Evolutionary conservation across 2,329 filamentous ascomycete genomes (phyloP).

Genomic region (Hypoxylon sp.): DNA sequence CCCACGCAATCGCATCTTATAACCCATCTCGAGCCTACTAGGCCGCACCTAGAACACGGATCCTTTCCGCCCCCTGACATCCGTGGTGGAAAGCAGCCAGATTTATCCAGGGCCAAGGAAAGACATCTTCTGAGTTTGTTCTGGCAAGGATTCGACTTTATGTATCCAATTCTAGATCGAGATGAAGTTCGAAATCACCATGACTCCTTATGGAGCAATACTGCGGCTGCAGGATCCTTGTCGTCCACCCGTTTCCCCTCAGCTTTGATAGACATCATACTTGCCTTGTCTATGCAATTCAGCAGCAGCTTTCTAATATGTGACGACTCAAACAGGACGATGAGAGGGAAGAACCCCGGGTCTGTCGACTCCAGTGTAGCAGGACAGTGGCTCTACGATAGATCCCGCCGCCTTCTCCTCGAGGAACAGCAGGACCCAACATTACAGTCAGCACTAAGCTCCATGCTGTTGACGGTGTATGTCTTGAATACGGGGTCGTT

Average conservation of each 20-base stretch:
- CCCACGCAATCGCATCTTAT: background rate
- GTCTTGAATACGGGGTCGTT: background rate
- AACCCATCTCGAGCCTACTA: background rate
- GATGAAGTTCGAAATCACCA: background rate
- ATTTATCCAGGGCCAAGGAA: background rate
- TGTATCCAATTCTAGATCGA: background rate
- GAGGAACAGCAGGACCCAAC: background rate
- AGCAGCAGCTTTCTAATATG: background rate
- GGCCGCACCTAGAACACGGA: background rate
- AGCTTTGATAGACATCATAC: background rate
- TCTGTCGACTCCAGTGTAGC: background rate
- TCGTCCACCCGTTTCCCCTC: background rate
- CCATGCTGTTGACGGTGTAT: background rate
- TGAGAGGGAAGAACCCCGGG: background rate
- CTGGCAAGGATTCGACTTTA: background rate
- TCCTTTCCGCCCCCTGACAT: background rate
- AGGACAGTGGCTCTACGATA: background rate
- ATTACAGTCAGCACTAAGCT: background rate
- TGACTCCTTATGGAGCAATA: background rate
- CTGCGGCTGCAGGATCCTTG: background rate
- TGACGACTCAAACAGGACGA: background rate
- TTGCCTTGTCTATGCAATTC: background rate
- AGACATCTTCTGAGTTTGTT: background rate
- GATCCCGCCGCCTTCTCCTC: background rate
- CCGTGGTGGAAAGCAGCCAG: background rate